Conservation (phyloP, 2,329 filamentous ascomycete species). For the Fusarium sambucinum region DNA sequence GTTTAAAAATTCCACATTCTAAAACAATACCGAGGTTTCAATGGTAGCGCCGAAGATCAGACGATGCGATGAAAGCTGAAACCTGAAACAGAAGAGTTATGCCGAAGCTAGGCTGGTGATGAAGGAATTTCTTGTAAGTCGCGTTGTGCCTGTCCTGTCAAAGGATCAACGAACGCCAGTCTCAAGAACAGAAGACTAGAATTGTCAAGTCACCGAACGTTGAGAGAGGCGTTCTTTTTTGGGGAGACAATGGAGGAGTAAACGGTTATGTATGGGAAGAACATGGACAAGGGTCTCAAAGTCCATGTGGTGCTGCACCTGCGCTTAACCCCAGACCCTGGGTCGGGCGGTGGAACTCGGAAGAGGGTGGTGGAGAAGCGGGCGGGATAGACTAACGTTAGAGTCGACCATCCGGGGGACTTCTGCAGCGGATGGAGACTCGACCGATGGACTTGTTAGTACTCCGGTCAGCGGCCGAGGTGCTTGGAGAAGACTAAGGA, state of each 20-base stretch:
- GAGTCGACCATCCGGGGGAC: slow-evolving; percentile 40
- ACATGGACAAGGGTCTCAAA: slow-evolving; percentile 39
- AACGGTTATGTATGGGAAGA: slow-evolving; percentile 47
- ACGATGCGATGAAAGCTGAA: slow-evolving; percentile 30
- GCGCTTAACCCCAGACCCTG: slow-evolving; percentile 43
- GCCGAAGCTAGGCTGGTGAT: slow-evolving; percentile 6
- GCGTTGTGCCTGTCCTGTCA: neutral
- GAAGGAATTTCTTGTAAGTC: neutral
- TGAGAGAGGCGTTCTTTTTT: slow-evolving; percentile 34
- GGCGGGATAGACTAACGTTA: slow-evolving; percentile 31
- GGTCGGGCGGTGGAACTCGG: slow-evolving; percentile 40
- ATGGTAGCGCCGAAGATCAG: slow-evolving; percentile 32
- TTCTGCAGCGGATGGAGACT: slow-evolving; percentile 43
- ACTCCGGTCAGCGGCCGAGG: slow-evolving; percentile 29
- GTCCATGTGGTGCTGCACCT: slow-evolving; percentile 27
- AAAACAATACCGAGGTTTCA: slow-evolving; percentile 19
- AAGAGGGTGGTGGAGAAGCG: slow-evolving; percentile 46
- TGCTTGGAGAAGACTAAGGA: slow-evolving; percentile 4
- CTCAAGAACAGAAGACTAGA: slow-evolving; percentile 19
- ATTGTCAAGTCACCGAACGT: slow-evolving; percentile 27
- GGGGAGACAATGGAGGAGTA: slow-evolving; percentile 43
- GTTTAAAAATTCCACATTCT: slow-evolving; percentile 44
- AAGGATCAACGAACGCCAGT: slow-evolving; percentile 19
- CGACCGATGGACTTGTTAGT: slow-evolving; percentile 21
- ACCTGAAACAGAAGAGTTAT: slow-evolving; percentile 4